Conservation (phyloP, 805 yeast genomes). For the Cyberlindnera suaveolens region DNA sequence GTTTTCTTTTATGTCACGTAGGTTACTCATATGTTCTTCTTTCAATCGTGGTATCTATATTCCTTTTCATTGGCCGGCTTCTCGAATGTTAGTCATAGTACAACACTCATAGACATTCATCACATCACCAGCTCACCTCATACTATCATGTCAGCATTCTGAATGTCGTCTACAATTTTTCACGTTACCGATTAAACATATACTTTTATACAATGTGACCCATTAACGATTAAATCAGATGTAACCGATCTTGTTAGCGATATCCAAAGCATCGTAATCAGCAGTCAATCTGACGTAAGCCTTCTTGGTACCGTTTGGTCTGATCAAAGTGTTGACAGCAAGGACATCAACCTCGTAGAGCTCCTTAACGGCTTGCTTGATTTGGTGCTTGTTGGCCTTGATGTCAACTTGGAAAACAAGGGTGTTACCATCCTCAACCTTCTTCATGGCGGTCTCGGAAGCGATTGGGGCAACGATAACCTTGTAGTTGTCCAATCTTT, state of each 20-base stretch:
- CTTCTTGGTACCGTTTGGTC: slow-evolving; percentile 99
- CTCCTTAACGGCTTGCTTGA: slow-evolving; percentile 97
- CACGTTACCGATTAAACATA: slow-evolving; percentile 15
- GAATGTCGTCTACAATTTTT: neutral
- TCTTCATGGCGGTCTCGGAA: slow-evolving; percentile 98
- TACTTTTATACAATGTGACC: slow-evolving; percentile 13
- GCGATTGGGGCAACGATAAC: slow-evolving; percentile 91
- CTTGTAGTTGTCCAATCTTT: slow-evolving; percentile 95
- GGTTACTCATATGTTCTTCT: too few species aligned
- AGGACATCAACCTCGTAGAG: slow-evolving; percentile 93
- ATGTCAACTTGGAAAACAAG: slow-evolving; percentile 97
- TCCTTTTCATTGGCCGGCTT: too few species aligned
- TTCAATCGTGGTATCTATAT: too few species aligned
- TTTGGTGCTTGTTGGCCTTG: slow-evolving; percentile 97
- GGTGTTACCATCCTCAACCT: slow-evolving; percentile 99
- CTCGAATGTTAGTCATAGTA: too few species aligned
- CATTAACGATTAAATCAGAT: slow-evolving; percentile 44
- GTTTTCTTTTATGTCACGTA: too few species aligned
- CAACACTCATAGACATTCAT: too few species aligned
- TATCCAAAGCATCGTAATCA: slow-evolving; percentile 98
- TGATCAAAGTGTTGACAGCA: slow-evolving; percentile 92
- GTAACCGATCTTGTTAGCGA: slow-evolving; percentile 99
- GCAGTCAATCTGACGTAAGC: slow-evolving; percentile 98
- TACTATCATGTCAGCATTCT: too few species aligned
- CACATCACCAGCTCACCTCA: too few species aligned